Evolutionary conservation across 495 filamentous ascomycete species (phyloP).

Genomic region (Hypoxylon fragiforme): DNA sequence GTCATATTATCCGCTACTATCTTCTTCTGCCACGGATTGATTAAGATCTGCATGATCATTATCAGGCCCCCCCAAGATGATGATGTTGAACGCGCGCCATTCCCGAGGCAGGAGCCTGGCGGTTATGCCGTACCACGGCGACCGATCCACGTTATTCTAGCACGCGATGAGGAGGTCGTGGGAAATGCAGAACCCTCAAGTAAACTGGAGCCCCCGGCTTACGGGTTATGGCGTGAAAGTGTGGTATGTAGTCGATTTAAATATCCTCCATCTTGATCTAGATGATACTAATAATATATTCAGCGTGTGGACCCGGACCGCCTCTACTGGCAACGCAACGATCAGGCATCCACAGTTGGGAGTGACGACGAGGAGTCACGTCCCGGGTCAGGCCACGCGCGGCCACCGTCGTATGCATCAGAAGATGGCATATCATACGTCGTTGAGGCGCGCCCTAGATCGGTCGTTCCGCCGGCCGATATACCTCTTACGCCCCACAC

Average conservation of each 20-base stretch:
- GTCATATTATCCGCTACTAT: conserved; percentile 72
- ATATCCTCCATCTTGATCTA: not conserved
- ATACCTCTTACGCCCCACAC: conserved; percentile 53
- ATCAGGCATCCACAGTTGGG: conserved; percentile 33
- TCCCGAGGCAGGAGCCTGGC: conserved; percentile 50
- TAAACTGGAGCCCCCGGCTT: conserved; percentile 78
- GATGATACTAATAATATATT: conserved; percentile 18
- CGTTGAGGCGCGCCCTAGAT: conserved; percentile 61
- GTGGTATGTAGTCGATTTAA: conserved; percentile 62
- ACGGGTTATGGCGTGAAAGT: conserved; percentile 80
- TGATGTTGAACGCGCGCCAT: conserved; percentile 38
- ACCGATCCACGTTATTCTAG: conserved; percentile 65
- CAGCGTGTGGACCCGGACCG: conserved; percentile 78
- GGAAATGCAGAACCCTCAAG: conserved; percentile 55
- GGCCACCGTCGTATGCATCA: conserved; percentile 72
- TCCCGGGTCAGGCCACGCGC: conserved; percentile 32
- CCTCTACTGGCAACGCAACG: conserved; percentile 74
- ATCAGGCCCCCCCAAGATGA: conserved; percentile 44
- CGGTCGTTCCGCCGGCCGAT: conserved; percentile 48
- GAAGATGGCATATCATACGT: conserved; percentile 73
- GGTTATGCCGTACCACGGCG: conserved; percentile 63
- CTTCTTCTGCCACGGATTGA: conserved; percentile 76
- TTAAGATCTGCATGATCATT: conserved; percentile 69
- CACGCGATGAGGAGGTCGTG: conserved; percentile 63
- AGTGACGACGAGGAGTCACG: conserved; percentile 24